phyloP scores from a whole-genome alignment of 768 basidiomycete species.

The Roridomyces roridus region DNA sequence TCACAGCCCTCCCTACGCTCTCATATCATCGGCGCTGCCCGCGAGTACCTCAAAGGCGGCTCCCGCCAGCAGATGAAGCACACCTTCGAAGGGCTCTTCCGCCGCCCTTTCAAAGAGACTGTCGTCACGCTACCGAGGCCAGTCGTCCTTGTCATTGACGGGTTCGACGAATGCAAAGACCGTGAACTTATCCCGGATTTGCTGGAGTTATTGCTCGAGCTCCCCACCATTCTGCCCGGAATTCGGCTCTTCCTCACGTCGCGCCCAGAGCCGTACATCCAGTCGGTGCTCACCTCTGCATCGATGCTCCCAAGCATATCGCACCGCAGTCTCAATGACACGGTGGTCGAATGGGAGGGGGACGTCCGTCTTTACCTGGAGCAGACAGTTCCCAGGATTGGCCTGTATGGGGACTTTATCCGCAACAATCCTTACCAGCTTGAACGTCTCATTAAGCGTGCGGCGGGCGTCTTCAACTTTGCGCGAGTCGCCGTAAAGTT shows the following conservation, averaged over 20 bases:
- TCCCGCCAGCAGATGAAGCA: slow-evolving; percentile 2
- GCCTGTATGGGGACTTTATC: not conserved
- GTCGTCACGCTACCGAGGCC: not conserved
- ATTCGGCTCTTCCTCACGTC: slow-evolving; percentile 3
- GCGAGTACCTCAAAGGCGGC: not conserved
- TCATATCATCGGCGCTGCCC: not conserved
- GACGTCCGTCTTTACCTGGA: not conserved
- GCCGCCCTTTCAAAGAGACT: not conserved
- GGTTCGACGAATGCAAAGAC: slow-evolving; percentile 2
- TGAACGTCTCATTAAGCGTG: not conserved
- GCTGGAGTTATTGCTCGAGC: not conserved
- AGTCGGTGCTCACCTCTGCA: not conserved
- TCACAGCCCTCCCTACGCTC: not conserved
- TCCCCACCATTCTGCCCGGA: not conserved
- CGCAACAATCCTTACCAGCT: not conserved
- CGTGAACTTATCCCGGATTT: slow-evolving; percentile 1
- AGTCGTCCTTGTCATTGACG: not conserved
- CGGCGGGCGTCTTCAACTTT: not conserved
- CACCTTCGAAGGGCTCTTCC: not conserved
- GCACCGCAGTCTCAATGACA: not conserved
- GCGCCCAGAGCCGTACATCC: slow-evolving; percentile 2
- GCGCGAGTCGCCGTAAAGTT: not conserved
- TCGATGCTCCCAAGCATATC: not conserved
- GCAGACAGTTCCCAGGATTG: slow-evolving; percentile 1
- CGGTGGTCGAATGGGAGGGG: not conserved